Evolutionary conservation across 768 basidiomycete genomes (phyloP), one percentile per base, ranked within the genome.

Genomic region (Gloeostereum incarnatum): DNA sequence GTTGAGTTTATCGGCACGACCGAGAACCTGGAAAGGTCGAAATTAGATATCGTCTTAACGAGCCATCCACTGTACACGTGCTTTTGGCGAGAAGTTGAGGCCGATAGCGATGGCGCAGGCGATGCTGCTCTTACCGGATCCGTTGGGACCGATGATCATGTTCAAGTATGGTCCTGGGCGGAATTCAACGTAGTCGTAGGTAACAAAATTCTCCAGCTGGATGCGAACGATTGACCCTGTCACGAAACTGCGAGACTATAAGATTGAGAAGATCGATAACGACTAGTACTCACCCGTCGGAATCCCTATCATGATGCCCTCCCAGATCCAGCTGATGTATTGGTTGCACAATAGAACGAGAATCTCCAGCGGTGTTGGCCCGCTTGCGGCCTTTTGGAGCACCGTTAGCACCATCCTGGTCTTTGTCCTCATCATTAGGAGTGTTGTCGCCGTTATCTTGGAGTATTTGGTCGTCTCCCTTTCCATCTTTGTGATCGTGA

Each of bases 121-220:
- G 36, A 98, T 94, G 43, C 86, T 83, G 41, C 82, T 87, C 59
- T 97, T 97, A 1, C 94, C 94, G 0, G 94, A 94, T 1, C 94
- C 94, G 45, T 97, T 97, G 5, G 93, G 93, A 1, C 96, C 94
- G 23, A 97, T 68, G 33, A 97, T 88, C 91, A 98, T 93, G 62
- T 98, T 97, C 3, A 96, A 68, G 54, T 87, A 81, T 0, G 94
- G 83, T 1, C 94, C 94, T 0, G 90, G 89, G 14, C 61, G 59
- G 58, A 97, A 96, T 52, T 94, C 85, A 45, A 91, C 91, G 45
- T 63, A 75, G 58, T 96, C 90, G 52, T 99, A 98, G 6, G 96
- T 99, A 36, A 98, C 78, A 52, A 99, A 99, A 52, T 93, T 92
- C 50, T 76, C 60, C 29, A 94, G 63, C 49, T 81, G 78, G 33